A percentile compares a stretch with the other conserved stretches of the same genome.
Evolutionary conservation across 495 filamentous ascomycete species (phyloP).

Genomic region (Penicillium verhagenii): DNA sequence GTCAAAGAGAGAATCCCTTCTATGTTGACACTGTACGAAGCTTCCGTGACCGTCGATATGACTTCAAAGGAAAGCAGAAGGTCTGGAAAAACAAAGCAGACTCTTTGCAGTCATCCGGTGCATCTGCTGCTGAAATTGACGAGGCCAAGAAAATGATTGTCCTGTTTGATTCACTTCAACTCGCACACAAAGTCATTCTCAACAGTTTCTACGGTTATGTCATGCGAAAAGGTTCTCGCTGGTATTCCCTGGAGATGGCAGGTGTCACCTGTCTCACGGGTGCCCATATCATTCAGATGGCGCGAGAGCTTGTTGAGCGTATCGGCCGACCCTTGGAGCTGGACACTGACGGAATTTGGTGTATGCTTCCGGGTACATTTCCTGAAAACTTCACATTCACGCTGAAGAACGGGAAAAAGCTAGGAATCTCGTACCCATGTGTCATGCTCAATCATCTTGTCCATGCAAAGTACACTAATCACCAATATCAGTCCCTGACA

Average conservation of each 20-base stretch:
- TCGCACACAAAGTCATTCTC: constrained; percentile 98
- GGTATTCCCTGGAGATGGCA: constrained; percentile 99
- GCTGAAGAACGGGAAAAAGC: constrained; percentile 90
- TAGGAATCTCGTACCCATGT: constrained; percentile 94
- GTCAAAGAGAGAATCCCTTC: constrained; percentile 97
- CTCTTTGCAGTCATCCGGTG: constrained; percentile 76
- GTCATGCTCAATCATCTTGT: constrained; percentile 99
- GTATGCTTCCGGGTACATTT: constrained; percentile 95
- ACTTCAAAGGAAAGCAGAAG: constrained; percentile 98
- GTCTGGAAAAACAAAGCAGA: constrained; percentile 98
- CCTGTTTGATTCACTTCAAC: constrained; percentile 90
- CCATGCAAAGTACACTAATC: constrained; percentile 91
- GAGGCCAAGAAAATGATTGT: constrained; percentile 98
- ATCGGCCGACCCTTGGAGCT: constrained; percentile 92
- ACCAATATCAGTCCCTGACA: constrained; percentile 89
- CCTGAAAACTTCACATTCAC: constrained; percentile 96
- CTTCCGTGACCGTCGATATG: constrained; percentile 94
- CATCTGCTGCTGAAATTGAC: constrained; percentile 74
- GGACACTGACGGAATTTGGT: constrained; percentile 99
- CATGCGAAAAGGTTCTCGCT: constrained; percentile 97
- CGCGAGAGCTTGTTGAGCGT: constrained; percentile 88
- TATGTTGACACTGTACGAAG: constrained; percentile 95
- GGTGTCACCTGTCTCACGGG: constrained; percentile 97
- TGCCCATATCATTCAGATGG: constrained; percentile 96
- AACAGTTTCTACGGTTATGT: constrained; percentile 99